Conservation (phyloP, 2,329 filamentous ascomycete genomes). For the Talaromyces islandicus region DNA sequence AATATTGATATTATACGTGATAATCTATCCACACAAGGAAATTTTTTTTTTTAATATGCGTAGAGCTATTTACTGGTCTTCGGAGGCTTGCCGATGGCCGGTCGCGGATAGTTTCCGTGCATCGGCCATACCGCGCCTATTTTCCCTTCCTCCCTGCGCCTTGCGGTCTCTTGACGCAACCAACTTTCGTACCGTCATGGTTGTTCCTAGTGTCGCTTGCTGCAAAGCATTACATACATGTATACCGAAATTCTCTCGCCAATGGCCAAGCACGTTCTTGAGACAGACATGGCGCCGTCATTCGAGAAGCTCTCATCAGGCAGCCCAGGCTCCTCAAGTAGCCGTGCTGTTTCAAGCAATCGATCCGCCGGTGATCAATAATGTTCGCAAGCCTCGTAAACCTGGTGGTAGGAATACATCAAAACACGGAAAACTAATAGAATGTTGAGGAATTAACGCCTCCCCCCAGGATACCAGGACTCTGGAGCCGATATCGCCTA, state of each 20-base stretch:
- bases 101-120: background rate
- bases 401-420: conserved; percentile 33
- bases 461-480: conserved; percentile 40
- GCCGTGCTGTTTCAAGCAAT: conserved; percentile 45
- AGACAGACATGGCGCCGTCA: background rate
- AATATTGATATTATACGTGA: background rate
- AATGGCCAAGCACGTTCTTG: background rate
- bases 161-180: background rate
- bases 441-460: background rate
- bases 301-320: background rate
- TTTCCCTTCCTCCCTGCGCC: no score
- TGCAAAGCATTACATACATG: background rate
- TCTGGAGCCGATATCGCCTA: conserved; percentile 46
- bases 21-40: background rate
- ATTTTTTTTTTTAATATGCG: background rate
- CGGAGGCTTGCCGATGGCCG: background rate
- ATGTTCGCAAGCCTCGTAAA: conserved; percentile 45
- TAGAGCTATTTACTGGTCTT: background rate
- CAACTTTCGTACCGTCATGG: background rate
- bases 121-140: background rate
- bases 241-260: background rate
- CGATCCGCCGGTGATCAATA: conserved; percentile 43
- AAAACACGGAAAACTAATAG: background rate
- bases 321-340: conserved; percentile 19
- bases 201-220: background rate